Percentiles rank a stretch among this genome's conserved stretches.
Conservation (phyloP, 176 grass and related monocot species). For the Eremochloa ophiuroides region DNA sequence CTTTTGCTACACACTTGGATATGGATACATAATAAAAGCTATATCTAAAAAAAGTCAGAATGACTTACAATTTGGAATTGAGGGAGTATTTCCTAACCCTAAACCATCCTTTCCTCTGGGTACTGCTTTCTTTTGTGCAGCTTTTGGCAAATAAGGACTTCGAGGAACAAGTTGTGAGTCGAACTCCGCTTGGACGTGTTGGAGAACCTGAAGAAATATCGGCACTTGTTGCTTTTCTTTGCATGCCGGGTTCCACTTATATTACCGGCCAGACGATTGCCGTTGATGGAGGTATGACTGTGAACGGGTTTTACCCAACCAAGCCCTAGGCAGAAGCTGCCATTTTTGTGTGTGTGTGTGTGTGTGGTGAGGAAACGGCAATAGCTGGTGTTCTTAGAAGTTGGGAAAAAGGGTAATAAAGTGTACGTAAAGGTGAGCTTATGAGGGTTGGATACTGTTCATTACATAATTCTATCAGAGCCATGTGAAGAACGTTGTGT, state of each 20-base stretch:
- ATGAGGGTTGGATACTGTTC: not conserved
- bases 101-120: not conserved
- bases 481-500: not conserved
- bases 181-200: constrained; percentile 66
- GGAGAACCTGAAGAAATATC: constrained; percentile 88
- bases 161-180: constrained; percentile 22
- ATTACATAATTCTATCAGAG: not conserved
- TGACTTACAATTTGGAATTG: not conserved
- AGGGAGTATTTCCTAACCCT: not conserved
- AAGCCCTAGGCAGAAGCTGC: not conserved
- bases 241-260: constrained; percentile 71
- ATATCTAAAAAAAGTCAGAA: too few species aligned
- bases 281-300: constrained; percentile 74
- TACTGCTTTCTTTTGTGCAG: constrained; percentile 24
- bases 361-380: not conserved
- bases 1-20: not conserved
- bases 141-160: constrained; percentile 53
- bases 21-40: not conserved
- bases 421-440: not conserved
- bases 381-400: not conserved
- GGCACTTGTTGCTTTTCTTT: constrained; percentile 73
- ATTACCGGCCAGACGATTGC: constrained; percentile 68
- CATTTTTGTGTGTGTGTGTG: not conserved
- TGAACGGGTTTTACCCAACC: constrained; percentile 62
- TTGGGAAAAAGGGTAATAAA: not conserved